Percentiles rank a stretch among this genome's conserved stretches.
Evolutionary conservation across 2,329 filamentous ascomycete genomes (phyloP).

Genomic region (Botrytis fragariae): DNA sequence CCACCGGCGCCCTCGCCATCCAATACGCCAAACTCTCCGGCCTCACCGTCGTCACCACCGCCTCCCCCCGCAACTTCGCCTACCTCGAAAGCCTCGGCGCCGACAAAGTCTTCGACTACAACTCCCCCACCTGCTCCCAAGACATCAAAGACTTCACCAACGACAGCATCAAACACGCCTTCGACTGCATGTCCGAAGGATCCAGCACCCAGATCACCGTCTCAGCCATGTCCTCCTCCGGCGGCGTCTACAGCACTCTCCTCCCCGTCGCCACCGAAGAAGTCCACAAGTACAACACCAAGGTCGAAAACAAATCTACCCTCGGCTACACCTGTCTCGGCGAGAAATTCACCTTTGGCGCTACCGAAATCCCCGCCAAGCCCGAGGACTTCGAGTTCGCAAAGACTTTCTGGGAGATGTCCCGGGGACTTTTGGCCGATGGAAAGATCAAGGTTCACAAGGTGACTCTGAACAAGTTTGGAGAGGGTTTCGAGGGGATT

Average conservation of each 20-base stretch:
- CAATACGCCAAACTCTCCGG: conserved; percentile 48
- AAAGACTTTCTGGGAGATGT: conserved; percentile 42
- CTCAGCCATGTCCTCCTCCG: conserved; percentile 40
- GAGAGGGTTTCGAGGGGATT: conserved; percentile 37
- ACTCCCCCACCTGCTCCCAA: conserved; percentile 43
- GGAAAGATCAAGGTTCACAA: conserved; percentile 42
- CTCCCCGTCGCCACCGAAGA: conserved; percentile 42
- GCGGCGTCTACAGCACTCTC: conserved; percentile 44
- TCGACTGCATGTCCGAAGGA: conserved; percentile 50
- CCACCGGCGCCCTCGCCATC: conserved; percentile 49
- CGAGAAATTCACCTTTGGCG: conserved; percentile 37
- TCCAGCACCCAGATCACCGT: conserved; percentile 40
- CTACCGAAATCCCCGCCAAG: conserved; percentile 24
- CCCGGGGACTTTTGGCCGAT: conserved; percentile 38
- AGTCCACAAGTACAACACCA: conserved; percentile 45
- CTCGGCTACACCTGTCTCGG: conserved; percentile 45
- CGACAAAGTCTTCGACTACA: conserved; percentile 48
- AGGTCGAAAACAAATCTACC: conserved; percentile 33
- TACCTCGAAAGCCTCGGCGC: conserved; percentile 49
- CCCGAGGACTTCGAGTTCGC: conserved; percentile 41
- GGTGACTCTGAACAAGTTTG: conserved; percentile 31
- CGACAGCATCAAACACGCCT: conserved; percentile 44
- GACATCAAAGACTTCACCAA: conserved; percentile 48
- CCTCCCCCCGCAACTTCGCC: conserved; percentile 48
- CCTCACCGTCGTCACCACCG: conserved; percentile 44